Base-by-base conservation (phyloP, 2,329 filamentous ascomycete species). In the Trichoderma lentiforme region DNA sequence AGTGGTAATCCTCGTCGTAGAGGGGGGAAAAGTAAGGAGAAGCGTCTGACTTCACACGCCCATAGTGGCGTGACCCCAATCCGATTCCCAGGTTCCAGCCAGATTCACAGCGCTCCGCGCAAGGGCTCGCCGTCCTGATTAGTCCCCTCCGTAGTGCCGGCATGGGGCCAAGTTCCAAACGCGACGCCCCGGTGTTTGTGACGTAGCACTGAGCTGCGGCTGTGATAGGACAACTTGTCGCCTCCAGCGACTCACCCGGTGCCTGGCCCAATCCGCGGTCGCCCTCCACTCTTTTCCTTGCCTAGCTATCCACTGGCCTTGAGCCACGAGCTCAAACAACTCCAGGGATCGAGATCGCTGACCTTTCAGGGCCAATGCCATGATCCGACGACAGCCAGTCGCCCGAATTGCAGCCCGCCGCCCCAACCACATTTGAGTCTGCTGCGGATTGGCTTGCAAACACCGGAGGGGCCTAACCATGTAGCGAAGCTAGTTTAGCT, bases 21-120 rank as follows among this genome's bases (percentile, higher is more conserved):
- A n/a, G 39, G 39, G 34, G 39, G 15, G 15, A 21, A 66, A 65
- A 61, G 30, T 56, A 64, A 68, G 30, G 57, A 67, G 58, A 28
- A 51, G 36, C 60, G 75, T 73, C 43, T 63, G 58, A 32, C 62
- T 34, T 39, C 26, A 6, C 18, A 60, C 28, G 7, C 18, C 28
- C 24, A 34, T 24, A 53, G 71, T 72, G 71, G 71, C 71, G 71
- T 63, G 71, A 66, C 71, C 21, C 34, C 28, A 66, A 53, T 47
- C 73, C 77, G 78, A 79, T 80, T 73, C 74, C 71, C 75, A 73
- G 74, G 76, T 78, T 76, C 77, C 78, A 79, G 47, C 72, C 76
- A 78, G 78, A 79, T 60, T 80, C 73, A 69, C 75, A 72, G 72
- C 72, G 28, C 21, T 53, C 66, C 15, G 57, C 21, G 18, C 51